Evolutionary conservation across 2,329 filamentous ascomycete species (phyloP).

Genomic region (Hirsutella thompsonii): DNA sequence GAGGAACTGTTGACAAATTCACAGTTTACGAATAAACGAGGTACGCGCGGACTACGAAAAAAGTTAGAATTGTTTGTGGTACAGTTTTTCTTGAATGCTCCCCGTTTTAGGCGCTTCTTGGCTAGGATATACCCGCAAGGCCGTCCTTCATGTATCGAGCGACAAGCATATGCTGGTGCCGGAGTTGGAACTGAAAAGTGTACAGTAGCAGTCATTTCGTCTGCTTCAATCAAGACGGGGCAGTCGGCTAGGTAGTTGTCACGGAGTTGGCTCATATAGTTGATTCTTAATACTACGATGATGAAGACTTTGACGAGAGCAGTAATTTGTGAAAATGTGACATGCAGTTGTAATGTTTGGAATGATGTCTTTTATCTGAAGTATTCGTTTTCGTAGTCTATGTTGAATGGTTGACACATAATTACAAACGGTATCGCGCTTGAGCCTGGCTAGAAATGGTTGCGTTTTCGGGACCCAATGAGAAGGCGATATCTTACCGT

Average conservation of each 20-base stretch:
- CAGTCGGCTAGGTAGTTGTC: neutral
- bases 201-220: neutral
- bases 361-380: too few relatives aligned
- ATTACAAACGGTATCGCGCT: too few relatives aligned
- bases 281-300: too few relatives aligned
- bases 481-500: neutral
- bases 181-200: neutral
- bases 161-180: constrained; percentile 1
- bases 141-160: neutral
- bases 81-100: neutral
- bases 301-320: too few relatives aligned
- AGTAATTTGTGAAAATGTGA: too few relatives aligned
- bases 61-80: neutral
- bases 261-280: neutral
- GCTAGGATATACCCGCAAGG: neutral
- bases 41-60: neutral
- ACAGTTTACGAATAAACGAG: constrained; percentile 6
- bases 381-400: too few relatives aligned
- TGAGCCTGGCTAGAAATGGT: too few relatives aligned
- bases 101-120: constrained; percentile 2
- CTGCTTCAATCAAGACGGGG: neutral
- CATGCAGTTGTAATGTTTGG: too few relatives aligned
- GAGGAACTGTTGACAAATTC: constrained; percentile 8
- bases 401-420: too few relatives aligned
- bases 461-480: too few relatives aligned